phyloP scores from a whole-genome alignment of 495 filamentous ascomycete species.

The Monascus purpureus region DNA sequence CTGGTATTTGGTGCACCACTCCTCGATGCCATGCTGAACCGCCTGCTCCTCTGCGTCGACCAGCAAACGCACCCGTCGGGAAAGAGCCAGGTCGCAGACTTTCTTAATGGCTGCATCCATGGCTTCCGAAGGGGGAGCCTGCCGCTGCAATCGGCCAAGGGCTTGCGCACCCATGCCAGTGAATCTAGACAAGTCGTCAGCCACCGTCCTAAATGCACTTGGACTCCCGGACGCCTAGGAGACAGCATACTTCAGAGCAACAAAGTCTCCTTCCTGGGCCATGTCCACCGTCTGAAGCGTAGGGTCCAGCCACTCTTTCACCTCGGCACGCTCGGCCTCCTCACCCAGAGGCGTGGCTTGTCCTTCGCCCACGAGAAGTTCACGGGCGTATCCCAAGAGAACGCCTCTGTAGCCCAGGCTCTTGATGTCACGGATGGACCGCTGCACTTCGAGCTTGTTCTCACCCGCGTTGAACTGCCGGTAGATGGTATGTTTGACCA shows the following conservation, averaged over 20 bases:
- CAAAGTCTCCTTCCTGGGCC: slow-evolving; percentile 62
- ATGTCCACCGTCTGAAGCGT: slow-evolving; percentile 65
- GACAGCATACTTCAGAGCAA: slow-evolving; percentile 60
- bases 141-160: slow-evolving; percentile 44
- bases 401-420: slow-evolving; percentile 31
- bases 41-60: slow-evolving; percentile 82
- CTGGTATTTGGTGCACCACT: slow-evolving; percentile 71
- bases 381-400: slow-evolving; percentile 34
- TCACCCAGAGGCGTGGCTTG: slow-evolving; percentile 17
- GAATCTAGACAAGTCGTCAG: slow-evolving; percentile 34
- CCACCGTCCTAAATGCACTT: not conserved
- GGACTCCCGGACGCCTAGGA: not conserved
- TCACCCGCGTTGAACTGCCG: slow-evolving; percentile 39
- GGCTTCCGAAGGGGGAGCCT: slow-evolving; percentile 41
- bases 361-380: slow-evolving; percentile 25
- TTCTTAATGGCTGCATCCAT: slow-evolving; percentile 56
- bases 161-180: slow-evolving; percentile 79
- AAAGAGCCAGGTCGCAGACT: slow-evolving; percentile 63
- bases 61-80: slow-evolving; percentile 58
- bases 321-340: slow-evolving; percentile 38
- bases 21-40: slow-evolving; percentile 71
- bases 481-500: slow-evolving; percentile 35
- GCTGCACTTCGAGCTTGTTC: slow-evolving; percentile 31
- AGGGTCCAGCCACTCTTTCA: slow-evolving; percentile 59
- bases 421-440: slow-evolving; percentile 29